Percentiles rank a stretch among this genome's conserved stretches.
Evolutionary conservation across 371 early-diverging fungal genomes (phyloP).

Genomic region (Dichotomocladium elegans): DNA sequence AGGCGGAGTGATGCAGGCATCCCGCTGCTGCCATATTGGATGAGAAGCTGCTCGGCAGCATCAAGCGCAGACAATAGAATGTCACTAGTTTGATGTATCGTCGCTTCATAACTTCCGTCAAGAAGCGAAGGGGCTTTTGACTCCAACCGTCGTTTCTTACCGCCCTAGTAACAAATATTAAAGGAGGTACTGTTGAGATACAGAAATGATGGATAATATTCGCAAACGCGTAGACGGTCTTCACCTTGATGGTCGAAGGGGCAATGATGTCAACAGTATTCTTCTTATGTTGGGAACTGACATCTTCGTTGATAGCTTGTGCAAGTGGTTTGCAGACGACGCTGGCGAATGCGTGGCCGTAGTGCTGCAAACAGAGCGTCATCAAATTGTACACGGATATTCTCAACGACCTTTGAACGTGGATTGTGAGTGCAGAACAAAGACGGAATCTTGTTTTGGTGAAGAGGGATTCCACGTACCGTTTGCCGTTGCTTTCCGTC

Average conservation of each 20-base stretch:
- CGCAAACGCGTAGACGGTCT: not conserved
- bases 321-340: constrained; percentile 30
- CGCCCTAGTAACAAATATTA: not conserved
- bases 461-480: constrained; percentile 15
- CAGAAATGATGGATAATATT: no score
- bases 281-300: not conserved
- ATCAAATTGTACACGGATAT: constrained; percentile 34
- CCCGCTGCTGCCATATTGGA: constrained; percentile 26
- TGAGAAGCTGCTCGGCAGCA: constrained; percentile 15
- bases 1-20: no score
- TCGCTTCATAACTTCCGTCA: not conserved
- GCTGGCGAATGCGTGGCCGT: constrained; percentile 37
- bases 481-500: constrained; percentile 30
- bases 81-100: constrained; percentile 15
- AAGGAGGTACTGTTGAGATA: no score
- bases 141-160: constrained; percentile 3
- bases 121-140: not conserved
- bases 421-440: no score
- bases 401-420: constrained; percentile 31
- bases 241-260: not conserved
- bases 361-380: constrained; percentile 40
- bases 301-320: not conserved
- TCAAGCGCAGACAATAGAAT: constrained; percentile 29
- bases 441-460: not conserved
- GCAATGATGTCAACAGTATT: constrained; percentile 1